Evolutionary conservation across 2,329 filamentous ascomycete species (phyloP).

Genomic region (Exophiala aquamarina): DNA sequence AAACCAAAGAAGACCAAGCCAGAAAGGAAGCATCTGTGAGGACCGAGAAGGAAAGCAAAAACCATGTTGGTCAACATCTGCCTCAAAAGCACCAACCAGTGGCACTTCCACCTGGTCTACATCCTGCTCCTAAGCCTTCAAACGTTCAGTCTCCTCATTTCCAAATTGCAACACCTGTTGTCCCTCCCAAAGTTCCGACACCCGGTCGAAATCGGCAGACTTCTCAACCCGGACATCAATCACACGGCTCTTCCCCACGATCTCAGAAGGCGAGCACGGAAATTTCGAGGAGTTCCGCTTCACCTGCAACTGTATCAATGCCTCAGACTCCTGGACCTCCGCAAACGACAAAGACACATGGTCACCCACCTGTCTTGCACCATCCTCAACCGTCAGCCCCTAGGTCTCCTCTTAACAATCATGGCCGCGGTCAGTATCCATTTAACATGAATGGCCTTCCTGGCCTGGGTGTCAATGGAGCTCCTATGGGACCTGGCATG

Average conservation of each 20-base stretch:
- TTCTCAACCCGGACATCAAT: slow-evolving; percentile 79
- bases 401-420: slow-evolving; percentile 64
- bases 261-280: slow-evolving; percentile 48
- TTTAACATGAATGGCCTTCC: slow-evolving; percentile 52
- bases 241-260: slow-evolving; percentile 65
- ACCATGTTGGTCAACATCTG: slow-evolving; percentile 34
- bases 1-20: slow-evolving; percentile 43
- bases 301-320: slow-evolving; percentile 62
- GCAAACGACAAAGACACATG: slow-evolving; percentile 61
- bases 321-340: slow-evolving; percentile 64
- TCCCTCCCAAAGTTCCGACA: slow-evolving; percentile 82
- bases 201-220: slow-evolving; percentile 73
- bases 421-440: slow-evolving; percentile 58
- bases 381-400: slow-evolving; percentile 61
- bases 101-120: slow-evolving; percentile 51
- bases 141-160: slow-evolving; percentile 75
- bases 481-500: slow-evolving; percentile 56
- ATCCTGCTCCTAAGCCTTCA: slow-evolving; percentile 51
- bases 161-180: slow-evolving; percentile 72
- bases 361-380: slow-evolving; percentile 52
- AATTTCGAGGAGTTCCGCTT: slow-evolving; percentile 64
- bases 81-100: slow-evolving; percentile 32
- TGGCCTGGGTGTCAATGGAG: slow-evolving; percentile 58
- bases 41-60: slow-evolving; percentile 49
- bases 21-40: slow-evolving; percentile 55